Evolutionary conservation across 176 grass and related monocot species (phyloP).

Genomic region (Avena eriantha): DNA sequence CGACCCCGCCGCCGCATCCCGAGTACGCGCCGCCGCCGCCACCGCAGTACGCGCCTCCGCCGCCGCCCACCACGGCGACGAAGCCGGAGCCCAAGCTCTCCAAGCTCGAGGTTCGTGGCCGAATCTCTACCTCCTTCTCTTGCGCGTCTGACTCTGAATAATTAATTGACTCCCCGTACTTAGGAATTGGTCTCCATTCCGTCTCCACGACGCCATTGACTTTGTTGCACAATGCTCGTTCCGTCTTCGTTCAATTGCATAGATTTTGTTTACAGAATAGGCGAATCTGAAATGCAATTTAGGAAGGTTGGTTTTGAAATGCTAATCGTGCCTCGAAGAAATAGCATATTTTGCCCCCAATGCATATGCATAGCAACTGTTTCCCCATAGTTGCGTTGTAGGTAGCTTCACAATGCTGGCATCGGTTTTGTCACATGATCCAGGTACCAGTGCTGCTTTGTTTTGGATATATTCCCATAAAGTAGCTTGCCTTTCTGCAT

Average conservation of each 20-base stretch:
- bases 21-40: slow-evolving; percentile 1
- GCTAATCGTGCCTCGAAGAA: not conserved
- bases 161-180: not conserved
- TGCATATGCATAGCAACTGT: not conserved
- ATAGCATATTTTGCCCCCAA: not conserved
- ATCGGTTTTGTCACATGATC: not conserved
- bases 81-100: not conserved
- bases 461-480: not conserved
- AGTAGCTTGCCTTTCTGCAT: not conserved
- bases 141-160: not conserved
- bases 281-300: not conserved
- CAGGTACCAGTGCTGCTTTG: not conserved
- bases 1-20: not conserved
- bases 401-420: not conserved
- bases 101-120: not conserved
- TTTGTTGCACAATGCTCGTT: not conserved
- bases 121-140: not conserved
- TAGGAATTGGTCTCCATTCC: not conserved
- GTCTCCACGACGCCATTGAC: slow-evolving; percentile 44
- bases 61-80: not conserved
- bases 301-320: not conserved
- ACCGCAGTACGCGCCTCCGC: not conserved
- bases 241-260: not conserved
- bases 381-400: not conserved
- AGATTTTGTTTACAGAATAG: not conserved